Base-by-base conservation (phyloP, 441 rosid genomes). In the Erysimum cheiri region DNA sequence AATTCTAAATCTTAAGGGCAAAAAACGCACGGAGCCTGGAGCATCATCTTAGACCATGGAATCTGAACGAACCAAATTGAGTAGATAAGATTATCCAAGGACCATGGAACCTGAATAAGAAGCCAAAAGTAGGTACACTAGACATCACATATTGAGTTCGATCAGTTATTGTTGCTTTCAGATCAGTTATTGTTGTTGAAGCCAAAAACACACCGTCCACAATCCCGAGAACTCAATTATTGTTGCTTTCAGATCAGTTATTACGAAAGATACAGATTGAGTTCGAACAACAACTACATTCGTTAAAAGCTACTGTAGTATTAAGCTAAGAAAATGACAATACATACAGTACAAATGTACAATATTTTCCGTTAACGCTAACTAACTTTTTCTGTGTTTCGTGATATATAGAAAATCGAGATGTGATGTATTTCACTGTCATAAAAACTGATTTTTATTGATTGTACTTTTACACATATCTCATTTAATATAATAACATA, bases 101-200 rank as follows among this genome's bases (percentile, higher is more conserved):
- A 29, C 53, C 53, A 39, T 65, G 39, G 15, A 39, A 36, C 48
- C 35, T 36, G 6, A 64, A 66, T 39, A 48, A 59, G 19, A 57
- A 26, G 57, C 62, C 66, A 37, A 37, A 28, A 8, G 22, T 60
- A 37, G 44, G 55, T 41, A 50, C 53, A 70, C 12, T 4, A 28
- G 17, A 39, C 50, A 53, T 15, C 60, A 14, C 39, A n/a, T 6
- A 26, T n/a, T 36, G 1, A 1, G 1, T 1, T 1, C n/a, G n/a
- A n/a, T n/a, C n/a, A n/a, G n/a, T n/a, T n/a, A n/a, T n/a, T n/a
- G n/a, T n/a, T n/a, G n/a, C n/a, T n/a, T n/a, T n/a, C n/a, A n/a
- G n/a, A n/a, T n/a, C n/a, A n/a, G n/a, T n/a, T n/a, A n/a, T n/a
- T n/a, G n/a, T n/a, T n/a, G n/a, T n/a, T n/a, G n/a, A n/a, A n/a